Evolutionary conservation across 768 basidiomycete genomes (phyloP).

Genomic region (Russula brevipes): DNA sequence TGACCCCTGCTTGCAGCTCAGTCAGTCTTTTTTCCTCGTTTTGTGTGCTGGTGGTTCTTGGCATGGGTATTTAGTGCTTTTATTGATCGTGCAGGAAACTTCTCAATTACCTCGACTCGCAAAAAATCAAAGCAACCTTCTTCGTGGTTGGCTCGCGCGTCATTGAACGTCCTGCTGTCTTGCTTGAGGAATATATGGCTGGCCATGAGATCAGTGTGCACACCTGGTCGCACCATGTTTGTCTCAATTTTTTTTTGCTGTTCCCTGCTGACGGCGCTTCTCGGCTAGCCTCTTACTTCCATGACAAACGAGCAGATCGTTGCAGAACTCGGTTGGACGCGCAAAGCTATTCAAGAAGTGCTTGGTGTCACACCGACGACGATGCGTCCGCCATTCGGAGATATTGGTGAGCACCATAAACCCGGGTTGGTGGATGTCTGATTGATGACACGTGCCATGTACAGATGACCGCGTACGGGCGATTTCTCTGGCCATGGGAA

Average conservation of each 20-base stretch:
- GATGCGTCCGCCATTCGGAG: constrained; percentile 80
- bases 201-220: constrained; percentile 82
- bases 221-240: constrained; percentile 83
- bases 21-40: constrained; percentile 33
- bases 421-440: background rate
- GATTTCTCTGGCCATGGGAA: constrained; percentile 85
- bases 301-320: constrained; percentile 81
- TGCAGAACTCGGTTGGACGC: constrained; percentile 91
- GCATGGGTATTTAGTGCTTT: background rate
- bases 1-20: constrained; percentile 39
- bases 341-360: constrained; percentile 71
- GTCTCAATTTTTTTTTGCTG: constrained; percentile 26
- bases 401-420: constrained; percentile 47
- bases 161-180: constrained; percentile 66
- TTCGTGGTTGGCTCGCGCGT: constrained; percentile 87
- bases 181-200: constrained; percentile 74
- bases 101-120: constrained; percentile 61
- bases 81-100: constrained; percentile 44
- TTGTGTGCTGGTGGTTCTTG: background rate
- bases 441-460: constrained; percentile 9
- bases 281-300: constrained; percentile 51
- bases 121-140: constrained; percentile 75
- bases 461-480: constrained; percentile 89
- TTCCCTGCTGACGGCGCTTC: constrained; percentile 28
- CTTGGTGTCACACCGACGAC: constrained; percentile 72